Evolutionary conservation across 2,329 filamentous ascomycete species (phyloP), one percentile per base, ranked within the genome.

Genomic region (Hymenoscyphus repandus): DNA sequence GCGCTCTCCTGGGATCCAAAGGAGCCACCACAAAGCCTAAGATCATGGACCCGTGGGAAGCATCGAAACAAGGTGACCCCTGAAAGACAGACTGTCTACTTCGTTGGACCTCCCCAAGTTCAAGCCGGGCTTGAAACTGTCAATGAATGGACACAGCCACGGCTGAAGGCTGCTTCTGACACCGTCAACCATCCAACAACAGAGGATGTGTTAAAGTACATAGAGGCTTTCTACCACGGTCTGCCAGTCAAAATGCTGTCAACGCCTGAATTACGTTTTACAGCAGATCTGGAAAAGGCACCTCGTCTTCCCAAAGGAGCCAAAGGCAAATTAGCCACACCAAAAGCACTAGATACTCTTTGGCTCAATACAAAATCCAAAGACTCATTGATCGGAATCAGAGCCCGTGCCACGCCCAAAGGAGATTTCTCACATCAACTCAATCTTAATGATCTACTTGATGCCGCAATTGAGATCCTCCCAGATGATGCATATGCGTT

Each of bases 401-500:
- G 59, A 18, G 50, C 45, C 33, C 59, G 62, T 1, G 22, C 51
- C 2, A 61, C 53, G 6, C 56, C 58, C 0, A 47, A 57, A 13
- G 58, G 15, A 3, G 47, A 54, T 2, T 63, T 56, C 32, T 27
- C 50, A 6, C 54, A 62, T 44, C 60, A 64, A n/a, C 51, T 64
- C 2, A 58, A 64, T 41, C 50, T 64, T 2, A 50, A 58, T 41
- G 60, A 64, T 43, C 43, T 63, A 2, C 54, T 64, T 1, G 60
- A 63, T 47, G 54, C 54, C 1, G 58, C 62, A 2, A 63, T 62
- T n/a, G 52, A 52, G 12, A 51, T 57, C 3, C 32, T 64, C 15
- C 61, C 62, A 5, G 31, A 55, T 9, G 58, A 65, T 49, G 61
- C 62, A 6, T 62, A 60, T 48, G 60, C 62, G 2, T 15, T 65